Evolutionary conservation across 179 eudicot genomes (phyloP).

Genomic region (Actinidia arguta): DNA sequence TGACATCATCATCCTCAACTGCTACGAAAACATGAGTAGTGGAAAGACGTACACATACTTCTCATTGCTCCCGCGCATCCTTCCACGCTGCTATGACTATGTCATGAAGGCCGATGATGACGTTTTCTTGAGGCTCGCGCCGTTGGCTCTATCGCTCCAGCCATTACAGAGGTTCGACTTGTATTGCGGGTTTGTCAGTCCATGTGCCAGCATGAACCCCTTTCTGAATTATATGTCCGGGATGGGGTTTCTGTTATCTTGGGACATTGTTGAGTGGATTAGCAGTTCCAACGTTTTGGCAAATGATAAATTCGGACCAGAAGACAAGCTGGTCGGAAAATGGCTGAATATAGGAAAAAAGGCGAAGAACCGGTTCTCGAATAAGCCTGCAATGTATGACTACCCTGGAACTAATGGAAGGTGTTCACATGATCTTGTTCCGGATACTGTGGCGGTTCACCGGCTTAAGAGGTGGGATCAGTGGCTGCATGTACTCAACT

Average conservation of each 20-base stretch:
- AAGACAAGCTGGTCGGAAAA: constrained; percentile 71
- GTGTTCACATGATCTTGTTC: constrained; percentile 45
- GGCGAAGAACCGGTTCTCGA: constrained; percentile 35
- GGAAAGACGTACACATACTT: constrained; percentile 89
- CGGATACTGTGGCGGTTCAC: constrained; percentile 40
- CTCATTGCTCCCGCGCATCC: constrained; percentile 54
- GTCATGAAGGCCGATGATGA: constrained; percentile 91
- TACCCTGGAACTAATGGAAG: constrained; percentile 41
- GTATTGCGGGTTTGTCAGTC: constrained; percentile 83
- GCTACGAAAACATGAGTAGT: constrained; percentile 79
- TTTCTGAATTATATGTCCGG: constrained; percentile 85
- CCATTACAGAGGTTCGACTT: constrained; percentile 73
- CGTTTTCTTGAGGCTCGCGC: constrained; percentile 56
- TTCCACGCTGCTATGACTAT: constrained; percentile 69
- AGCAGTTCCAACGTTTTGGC: constrained; percentile 50
- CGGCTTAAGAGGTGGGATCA: constrained; percentile 40
- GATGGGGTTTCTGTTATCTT: constrained; percentile 85
- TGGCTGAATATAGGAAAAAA: constrained; percentile 57
- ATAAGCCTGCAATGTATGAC: constrained; percentile 48
- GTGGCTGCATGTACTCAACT: constrained; percentile 34
- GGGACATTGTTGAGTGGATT: constrained; percentile 90
- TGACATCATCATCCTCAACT: constrained; percentile 82
- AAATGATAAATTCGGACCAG: constrained; percentile 61
- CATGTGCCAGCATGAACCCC: constrained; percentile 86
- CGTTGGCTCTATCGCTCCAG: constrained; percentile 59